Conservation (phyloP, 345 rosid species). For the Eucalyptus sp. region DNA sequence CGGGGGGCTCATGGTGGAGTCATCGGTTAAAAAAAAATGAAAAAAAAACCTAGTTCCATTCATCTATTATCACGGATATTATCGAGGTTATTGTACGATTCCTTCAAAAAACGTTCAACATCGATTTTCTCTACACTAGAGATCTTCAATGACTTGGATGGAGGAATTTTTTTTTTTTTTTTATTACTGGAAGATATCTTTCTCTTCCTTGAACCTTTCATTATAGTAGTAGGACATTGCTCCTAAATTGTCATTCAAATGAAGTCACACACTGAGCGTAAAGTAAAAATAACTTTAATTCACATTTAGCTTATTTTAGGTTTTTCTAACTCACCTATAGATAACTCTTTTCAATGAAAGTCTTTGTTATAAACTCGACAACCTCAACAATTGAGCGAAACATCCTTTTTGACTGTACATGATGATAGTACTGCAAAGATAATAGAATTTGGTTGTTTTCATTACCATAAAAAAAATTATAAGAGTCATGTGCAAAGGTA, state of each 20-base stretch:
- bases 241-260: background rate
- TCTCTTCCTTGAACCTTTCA: background rate
- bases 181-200: background rate
- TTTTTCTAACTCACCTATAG: background rate
- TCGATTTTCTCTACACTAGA: rapidly evolving
- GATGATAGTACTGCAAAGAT: background rate
- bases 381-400: background rate
- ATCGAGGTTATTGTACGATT: background rate
- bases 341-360: background rate
- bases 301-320: background rate
- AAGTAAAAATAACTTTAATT: background rate
- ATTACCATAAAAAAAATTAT: background rate
- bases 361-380: background rate
- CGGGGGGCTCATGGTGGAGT: too few relatives aligned
- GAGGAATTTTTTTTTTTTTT: background rate
- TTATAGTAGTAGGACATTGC: background rate
- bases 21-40: too few relatives aligned
- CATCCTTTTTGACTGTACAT: background rate
- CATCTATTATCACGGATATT: too few relatives aligned
- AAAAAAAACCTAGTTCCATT: too few relatives aligned
- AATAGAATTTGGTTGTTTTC: background rate
- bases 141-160: background rate
- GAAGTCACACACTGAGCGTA: background rate
- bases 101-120: too few relatives aligned
- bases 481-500: background rate